phyloP scores from a whole-genome alignment of 2,329 filamentous ascomycete genomes.

The Aspergillus pseudoviridinutans region DNA sequence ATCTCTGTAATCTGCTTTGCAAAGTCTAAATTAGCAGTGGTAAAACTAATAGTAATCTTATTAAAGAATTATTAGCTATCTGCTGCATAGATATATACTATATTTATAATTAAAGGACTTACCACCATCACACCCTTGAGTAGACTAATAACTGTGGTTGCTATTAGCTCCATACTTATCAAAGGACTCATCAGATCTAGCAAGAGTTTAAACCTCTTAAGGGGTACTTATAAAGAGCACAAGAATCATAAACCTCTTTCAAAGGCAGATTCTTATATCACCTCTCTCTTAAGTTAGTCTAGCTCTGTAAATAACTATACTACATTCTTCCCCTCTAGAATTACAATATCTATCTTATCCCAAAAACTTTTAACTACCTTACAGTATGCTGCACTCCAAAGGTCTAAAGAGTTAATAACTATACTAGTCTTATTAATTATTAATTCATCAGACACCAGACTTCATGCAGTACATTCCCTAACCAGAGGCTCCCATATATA shows the following conservation, averaged over 20 bases:
- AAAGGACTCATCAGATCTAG: slow-evolving; percentile 24
- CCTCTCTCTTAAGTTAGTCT: slow-evolving; percentile 18
- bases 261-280: slow-evolving; percentile 19
- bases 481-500: background rate
- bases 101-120: slow-evolving; percentile 6
- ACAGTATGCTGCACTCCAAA: slow-evolving; percentile 27
- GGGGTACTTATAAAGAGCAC: slow-evolving; percentile 10
- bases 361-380: slow-evolving; percentile 24
- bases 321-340: slow-evolving; percentile 22
- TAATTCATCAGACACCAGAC: background rate
- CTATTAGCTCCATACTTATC: slow-evolving; percentile 24
- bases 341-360: slow-evolving; percentile 21
- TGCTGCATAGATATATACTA: background rate
- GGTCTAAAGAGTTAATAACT: slow-evolving; percentile 10
- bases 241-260: slow-evolving; percentile 14
- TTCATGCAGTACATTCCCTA: background rate
- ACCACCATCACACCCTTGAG: slow-evolving; percentile 23
- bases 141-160: slow-evolving; percentile 21
- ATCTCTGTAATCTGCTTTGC: slow-evolving; percentile 23
- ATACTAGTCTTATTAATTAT: slow-evolving; percentile 1
- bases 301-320: slow-evolving; percentile 22
- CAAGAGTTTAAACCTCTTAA: slow-evolving; percentile 14
- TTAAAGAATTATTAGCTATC: slow-evolving; percentile 1
- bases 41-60: slow-evolving; percentile 25
- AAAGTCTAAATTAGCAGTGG: slow-evolving; percentile 12